Base-by-base conservation (phyloP, 139 green algal genomes). In the Nannochloris sp. region DNA sequence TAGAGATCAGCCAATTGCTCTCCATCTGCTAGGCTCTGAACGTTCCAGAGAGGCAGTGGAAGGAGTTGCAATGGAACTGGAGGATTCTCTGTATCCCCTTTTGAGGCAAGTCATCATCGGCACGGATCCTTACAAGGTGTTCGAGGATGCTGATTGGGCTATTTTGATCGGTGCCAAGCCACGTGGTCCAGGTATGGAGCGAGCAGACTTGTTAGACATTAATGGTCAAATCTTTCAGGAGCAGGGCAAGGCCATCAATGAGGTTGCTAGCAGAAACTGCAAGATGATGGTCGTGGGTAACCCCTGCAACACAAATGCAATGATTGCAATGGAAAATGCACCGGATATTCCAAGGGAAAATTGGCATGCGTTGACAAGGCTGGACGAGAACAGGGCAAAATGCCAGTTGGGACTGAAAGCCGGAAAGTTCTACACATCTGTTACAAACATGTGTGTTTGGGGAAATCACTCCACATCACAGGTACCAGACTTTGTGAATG, bases 401-500 rank as follows among this genome's bases (percentile, higher is more conserved):
- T 95, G 81, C 79, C 89, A 95, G 81, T 80, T 96, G 53, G 90
- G 85, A 11, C 62, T 95, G 20, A 93, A 94, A 78, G 62, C 78
- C 2, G 84, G 85, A 63, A 86, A 87, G 70, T 94, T 93, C 78
- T 95, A 95, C 74, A 90, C 85, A 51, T 78, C 68, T n/a, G 79
- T 96, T 30, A 85, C 67, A 61, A 89, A 92, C 74, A 71, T 66
- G 43, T 29, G 73, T 49, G 87, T 96, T 70, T 96, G 90, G 90
- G 90, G 90, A 66, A 96, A 96, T 80, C 90, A 96, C 85, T 91
- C 81, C 33, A 96, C 90, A 66, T 96, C 90, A 9, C 87, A 91
- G 79, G 90, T 96, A 20, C 90, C 90, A 17, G 90, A 96, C 75
- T 96, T 91, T 48, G 62, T 96, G 2, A 96, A 96, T 73, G 86